A percentile compares a stretch with the other conserved stretches of the same genome.
Evolutionary conservation across 306 rosid species (phyloP).

Genomic region (Glycine soja): DNA sequence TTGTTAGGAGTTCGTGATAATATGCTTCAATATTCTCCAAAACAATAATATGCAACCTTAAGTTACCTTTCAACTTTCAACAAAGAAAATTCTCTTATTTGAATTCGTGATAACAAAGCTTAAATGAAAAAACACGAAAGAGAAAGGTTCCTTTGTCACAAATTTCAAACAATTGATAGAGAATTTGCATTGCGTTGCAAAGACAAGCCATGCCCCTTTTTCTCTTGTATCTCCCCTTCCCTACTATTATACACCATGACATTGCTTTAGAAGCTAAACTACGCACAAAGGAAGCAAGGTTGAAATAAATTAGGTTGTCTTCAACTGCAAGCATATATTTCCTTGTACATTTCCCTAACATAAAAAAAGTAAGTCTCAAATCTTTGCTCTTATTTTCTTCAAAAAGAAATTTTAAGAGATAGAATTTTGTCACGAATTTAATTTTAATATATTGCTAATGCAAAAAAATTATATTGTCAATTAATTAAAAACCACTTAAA

Average conservation of each 20-base stretch:
- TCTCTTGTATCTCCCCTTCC: not conserved
- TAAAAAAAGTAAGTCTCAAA: not conserved
- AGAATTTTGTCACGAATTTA: not conserved
- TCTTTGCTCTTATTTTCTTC: not conserved
- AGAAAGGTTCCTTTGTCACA: not conserved
- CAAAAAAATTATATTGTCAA: too few species aligned
- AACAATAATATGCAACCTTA: not conserved
- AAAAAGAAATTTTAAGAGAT: not conserved
- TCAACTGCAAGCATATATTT: not conserved
- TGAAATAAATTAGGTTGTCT: not conserved
- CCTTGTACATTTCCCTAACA: not conserved
- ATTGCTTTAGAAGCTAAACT: not conserved
- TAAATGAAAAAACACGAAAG: not conserved
- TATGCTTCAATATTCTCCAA: not conserved
- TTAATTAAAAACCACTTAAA: not conserved
- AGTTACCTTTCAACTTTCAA: not conserved
- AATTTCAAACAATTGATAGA: slow-evolving; percentile 8
- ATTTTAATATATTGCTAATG: not conserved
- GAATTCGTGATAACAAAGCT: not conserved
- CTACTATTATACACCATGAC: not conserved
- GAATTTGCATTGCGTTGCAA: not conserved
- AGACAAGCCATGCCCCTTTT: not conserved
- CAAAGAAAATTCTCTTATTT: not conserved
- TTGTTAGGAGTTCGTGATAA: not conserved
- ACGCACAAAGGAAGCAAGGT: not conserved